These are phyloP conservation scores for Cercophora newfieldiana DNA, from an alignment of 495 filamentous ascomycete genomes.

Conservation along the genomic window DNA sequence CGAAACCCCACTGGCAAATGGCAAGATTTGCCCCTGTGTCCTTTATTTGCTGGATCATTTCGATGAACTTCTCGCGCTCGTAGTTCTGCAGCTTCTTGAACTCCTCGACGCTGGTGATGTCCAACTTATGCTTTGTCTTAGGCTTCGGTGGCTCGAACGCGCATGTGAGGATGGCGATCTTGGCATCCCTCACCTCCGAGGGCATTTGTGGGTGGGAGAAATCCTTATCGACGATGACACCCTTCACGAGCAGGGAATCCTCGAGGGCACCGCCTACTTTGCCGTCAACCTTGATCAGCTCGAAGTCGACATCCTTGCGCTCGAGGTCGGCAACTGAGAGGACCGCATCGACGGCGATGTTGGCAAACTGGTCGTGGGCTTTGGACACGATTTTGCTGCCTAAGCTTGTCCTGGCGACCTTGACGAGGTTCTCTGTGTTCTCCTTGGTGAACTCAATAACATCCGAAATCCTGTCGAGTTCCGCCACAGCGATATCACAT, in stretches of 20 bases:
- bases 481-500: slow-evolving; percentile 90
- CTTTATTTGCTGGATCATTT: slow-evolving; percentile 99
- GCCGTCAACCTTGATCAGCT: slow-evolving; percentile 98
- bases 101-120: slow-evolving; percentile 96
- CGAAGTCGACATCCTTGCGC: slow-evolving; percentile 97
- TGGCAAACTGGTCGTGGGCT: slow-evolving; percentile 95
- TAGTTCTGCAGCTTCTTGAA: slow-evolving; percentile 96
- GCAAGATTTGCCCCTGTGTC: slow-evolving; percentile 95
- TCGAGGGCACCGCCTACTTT: slow-evolving; percentile 96
- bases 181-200: slow-evolving; percentile 86
- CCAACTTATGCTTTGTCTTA: slow-evolving; percentile 99
- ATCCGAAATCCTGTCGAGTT: slow-evolving; percentile 92
- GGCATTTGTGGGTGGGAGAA: slow-evolving; percentile 99
- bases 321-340: slow-evolving; percentile 95
- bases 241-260: slow-evolving; percentile 91
- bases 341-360: slow-evolving; percentile 96
- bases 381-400: slow-evolving; percentile 99
- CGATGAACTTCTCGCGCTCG: slow-evolving; percentile 90
- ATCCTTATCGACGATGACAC: slow-evolving; percentile 98
- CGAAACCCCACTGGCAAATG: slow-evolving; percentile 99
- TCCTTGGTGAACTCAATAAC: slow-evolving; percentile 78
- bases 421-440: slow-evolving; percentile 77
- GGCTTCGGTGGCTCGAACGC: slow-evolving; percentile 99
- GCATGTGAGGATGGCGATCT: slow-evolving; percentile 95
- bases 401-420: slow-evolving; percentile 93